Evolutionary conservation across 495 filamentous ascomycete species (phyloP).

Genomic region (Daldinia vernicosa): DNA sequence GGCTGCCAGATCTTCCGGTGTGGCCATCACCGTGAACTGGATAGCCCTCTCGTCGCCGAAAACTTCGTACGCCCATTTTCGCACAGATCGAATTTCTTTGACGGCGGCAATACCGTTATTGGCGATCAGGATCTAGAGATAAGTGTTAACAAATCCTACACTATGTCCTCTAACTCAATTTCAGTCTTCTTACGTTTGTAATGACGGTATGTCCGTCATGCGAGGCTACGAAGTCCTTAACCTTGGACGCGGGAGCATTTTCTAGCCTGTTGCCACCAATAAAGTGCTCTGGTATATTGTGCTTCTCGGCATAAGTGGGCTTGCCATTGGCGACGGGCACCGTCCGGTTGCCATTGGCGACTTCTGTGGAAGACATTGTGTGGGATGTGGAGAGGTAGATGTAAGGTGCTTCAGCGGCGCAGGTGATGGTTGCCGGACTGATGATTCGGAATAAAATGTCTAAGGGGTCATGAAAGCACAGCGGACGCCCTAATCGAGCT

Average conservation of each 20-base stretch:
- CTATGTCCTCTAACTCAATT: neutral
- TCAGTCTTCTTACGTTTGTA: constrained; percentile 74
- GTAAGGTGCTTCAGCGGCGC: constrained; percentile 17
- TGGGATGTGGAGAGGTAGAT: constrained; percentile 42
- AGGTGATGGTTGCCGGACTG: constrained; percentile 21
- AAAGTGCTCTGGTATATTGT: constrained; percentile 88
- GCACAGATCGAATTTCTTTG: constrained; percentile 97
- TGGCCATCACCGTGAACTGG: constrained; percentile 99
- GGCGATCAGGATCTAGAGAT: constrained; percentile 87
- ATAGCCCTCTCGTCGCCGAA: constrained; percentile 98
- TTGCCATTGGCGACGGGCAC: constrained; percentile 60
- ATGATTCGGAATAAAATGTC: constrained; percentile 37
- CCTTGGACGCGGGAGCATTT: constrained; percentile 76
- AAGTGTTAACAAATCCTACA: constrained; percentile 10
- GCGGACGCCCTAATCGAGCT: constrained; percentile 42
- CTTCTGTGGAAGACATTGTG: constrained; percentile 59
- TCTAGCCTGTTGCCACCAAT: constrained; percentile 91
- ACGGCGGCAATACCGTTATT: constrained; percentile 99
- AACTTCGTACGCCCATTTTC: constrained; percentile 99
- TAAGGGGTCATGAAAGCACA: constrained; percentile 45
- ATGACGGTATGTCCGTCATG: constrained; percentile 97
- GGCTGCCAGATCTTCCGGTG: constrained; percentile 95
- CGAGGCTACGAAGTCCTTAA: constrained; percentile 92
- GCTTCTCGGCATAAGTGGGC: constrained; percentile 73
- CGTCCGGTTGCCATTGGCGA: constrained; percentile 46